phyloP scores from a whole-genome alignment of 495 filamentous ascomycete species.

The Xylaria flabelliformis region DNA sequence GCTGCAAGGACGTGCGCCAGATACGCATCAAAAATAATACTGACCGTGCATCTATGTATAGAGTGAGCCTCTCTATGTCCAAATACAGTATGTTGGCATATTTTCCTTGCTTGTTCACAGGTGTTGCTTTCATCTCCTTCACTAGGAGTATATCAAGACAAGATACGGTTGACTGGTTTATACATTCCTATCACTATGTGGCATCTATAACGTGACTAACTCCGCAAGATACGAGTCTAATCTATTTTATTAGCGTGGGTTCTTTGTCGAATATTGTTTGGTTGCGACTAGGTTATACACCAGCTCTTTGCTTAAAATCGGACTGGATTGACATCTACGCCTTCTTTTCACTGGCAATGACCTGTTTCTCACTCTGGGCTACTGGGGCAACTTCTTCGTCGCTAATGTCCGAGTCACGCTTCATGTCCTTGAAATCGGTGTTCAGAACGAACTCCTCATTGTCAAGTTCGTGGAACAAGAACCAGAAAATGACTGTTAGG shows the following conservation, averaged over 20 bases:
- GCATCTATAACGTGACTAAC: neutral
- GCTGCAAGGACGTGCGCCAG: neutral
- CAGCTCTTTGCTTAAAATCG: neutral
- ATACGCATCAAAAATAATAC: no score
- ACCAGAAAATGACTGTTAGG: constrained; percentile 53
- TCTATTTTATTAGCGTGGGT: neutral
- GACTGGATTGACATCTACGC: constrained; percentile 13
- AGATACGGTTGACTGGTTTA: neutral
- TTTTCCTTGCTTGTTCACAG: neutral
- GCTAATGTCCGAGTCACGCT: constrained; percentile 47
- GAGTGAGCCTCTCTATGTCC: neutral
- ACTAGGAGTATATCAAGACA: neutral
- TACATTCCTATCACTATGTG: neutral
- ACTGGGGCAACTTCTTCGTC: constrained; percentile 43
- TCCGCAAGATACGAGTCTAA: neutral
- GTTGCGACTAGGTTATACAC: neutral
- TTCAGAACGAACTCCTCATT: constrained; percentile 53
- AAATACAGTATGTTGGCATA: neutral
- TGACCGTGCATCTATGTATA: no score
- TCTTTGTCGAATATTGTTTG: neutral
- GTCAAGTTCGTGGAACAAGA: constrained; percentile 53
- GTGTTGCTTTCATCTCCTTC: no score
- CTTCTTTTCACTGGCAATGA: constrained; percentile 43
- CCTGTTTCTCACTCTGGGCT: constrained; percentile 28
- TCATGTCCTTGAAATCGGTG: constrained; percentile 45